These are phyloP conservation scores for Fraxinus xanthoxyloides DNA, from an alignment of 305 asterid genomes.

Conservation along the genomic window DNA sequence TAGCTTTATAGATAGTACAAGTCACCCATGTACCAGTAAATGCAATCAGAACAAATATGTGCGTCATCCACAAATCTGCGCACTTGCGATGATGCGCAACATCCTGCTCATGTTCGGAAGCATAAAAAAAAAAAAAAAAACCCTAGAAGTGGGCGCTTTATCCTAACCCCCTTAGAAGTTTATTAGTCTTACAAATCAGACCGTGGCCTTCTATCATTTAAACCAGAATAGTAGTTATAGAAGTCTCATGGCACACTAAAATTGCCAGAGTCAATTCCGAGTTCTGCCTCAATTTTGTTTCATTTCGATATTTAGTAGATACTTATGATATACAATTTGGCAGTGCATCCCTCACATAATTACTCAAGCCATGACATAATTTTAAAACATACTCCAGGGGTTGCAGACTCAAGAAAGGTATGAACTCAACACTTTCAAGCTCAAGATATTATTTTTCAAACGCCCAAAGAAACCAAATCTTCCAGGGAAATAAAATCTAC, in stretches of 20 bases:
- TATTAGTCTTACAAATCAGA: not conserved
- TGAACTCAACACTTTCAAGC: not conserved
- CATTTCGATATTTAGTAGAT: not conserved
- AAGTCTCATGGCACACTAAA: not conserved
- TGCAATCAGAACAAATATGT: not conserved
- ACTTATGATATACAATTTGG: not conserved
- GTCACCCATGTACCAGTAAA: not conserved
- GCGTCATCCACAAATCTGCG: not conserved
- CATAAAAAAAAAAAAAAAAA: not conserved
- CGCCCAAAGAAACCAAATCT: conserved; percentile 4
- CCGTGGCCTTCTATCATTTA: not conserved
- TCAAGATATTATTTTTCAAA: not conserved
- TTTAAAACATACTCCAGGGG: not conserved
- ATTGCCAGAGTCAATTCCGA: not conserved
- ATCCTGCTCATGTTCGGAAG: not conserved
- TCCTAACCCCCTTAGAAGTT: not conserved
- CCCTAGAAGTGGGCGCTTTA: not conserved
- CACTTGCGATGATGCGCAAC: not conserved
- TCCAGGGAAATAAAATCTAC: not conserved
- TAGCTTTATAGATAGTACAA: not conserved
- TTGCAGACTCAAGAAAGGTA: not conserved
- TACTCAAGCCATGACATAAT: not conserved
- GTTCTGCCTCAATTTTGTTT: not conserved
- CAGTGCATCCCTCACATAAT: not conserved
- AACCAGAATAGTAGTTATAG: not conserved